phyloP scores from a whole-genome alignment of 2,329 filamentous ascomycete genomes.

The Colletotrichum melonis region DNA sequence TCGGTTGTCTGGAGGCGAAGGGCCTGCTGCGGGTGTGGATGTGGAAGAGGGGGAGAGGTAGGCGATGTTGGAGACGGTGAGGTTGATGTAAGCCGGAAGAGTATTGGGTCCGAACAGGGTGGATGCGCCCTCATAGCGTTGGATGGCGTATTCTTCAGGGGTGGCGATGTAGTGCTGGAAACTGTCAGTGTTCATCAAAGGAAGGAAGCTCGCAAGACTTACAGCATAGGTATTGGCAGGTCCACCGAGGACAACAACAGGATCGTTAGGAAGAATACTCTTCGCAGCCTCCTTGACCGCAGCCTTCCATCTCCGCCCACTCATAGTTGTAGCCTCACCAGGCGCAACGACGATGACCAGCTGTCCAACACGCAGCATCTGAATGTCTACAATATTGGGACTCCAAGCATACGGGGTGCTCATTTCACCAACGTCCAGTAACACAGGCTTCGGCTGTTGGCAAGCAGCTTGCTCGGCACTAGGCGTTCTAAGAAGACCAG shows the following conservation, averaged over 20 bases:
- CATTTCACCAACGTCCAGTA: slow-evolving; percentile 90
- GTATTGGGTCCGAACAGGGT: slow-evolving; percentile 89
- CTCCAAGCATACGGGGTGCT: slow-evolving; percentile 84
- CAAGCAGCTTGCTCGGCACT: slow-evolving; percentile 77
- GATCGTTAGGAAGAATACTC: slow-evolving; percentile 60
- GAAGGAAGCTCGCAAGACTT: not conserved
- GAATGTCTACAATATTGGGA: slow-evolving; percentile 91
- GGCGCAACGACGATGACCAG: slow-evolving; percentile 86
- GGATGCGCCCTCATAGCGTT: slow-evolving; percentile 95
- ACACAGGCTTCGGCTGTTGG: slow-evolving; percentile 84
- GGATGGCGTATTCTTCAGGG: slow-evolving; percentile 82
- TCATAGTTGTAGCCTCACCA: slow-evolving; percentile 93
- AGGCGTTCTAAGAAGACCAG: slow-evolving; percentile 77
- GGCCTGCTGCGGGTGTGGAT: slow-evolving; percentile 61
- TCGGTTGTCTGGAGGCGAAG: slow-evolving; percentile 81
- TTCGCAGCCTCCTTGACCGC: slow-evolving; percentile 68
- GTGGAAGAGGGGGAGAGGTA: slow-evolving; percentile 68
- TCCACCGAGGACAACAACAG: slow-evolving; percentile 85
- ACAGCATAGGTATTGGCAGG: slow-evolving; percentile 88
- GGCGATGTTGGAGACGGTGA: slow-evolving; percentile 78
- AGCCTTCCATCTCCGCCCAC: slow-evolving; percentile 85
- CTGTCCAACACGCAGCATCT: slow-evolving; percentile 85
- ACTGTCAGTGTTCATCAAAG: not conserved
- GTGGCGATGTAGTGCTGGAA: slow-evolving; percentile 78
- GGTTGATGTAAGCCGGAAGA: slow-evolving; percentile 87